Evolutionary conservation across 176 grass and related monocot species (phyloP).

Genomic region (Eragrostis curvula): DNA sequence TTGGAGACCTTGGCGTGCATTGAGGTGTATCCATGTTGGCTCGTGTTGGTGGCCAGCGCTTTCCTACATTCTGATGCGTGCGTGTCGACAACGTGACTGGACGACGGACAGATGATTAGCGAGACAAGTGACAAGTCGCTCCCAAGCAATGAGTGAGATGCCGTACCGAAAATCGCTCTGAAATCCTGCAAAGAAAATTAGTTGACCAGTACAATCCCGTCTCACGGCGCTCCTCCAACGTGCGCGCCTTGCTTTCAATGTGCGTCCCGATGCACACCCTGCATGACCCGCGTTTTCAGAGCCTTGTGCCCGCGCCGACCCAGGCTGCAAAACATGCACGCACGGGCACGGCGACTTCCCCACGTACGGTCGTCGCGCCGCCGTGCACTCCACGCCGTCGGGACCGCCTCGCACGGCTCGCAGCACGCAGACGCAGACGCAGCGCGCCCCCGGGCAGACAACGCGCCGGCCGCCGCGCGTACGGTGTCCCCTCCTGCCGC

Average conservation of each 20-base stretch:
- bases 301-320: not conserved
- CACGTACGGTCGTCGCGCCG: not conserved
- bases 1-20: not conserved
- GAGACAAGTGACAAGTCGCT: no score
- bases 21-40: not conserved
- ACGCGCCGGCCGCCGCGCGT: slow-evolving; percentile 35
- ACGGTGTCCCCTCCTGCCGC: slow-evolving; percentile 48
- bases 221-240: not conserved
- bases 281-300: not conserved
- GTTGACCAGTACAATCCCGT: not conserved
- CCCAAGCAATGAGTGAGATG: no score
- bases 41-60: not conserved
- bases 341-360: not conserved
- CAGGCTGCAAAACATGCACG: slow-evolving; percentile 12
- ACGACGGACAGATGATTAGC: no score
- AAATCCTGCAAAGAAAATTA: not conserved
- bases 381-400: slow-evolving; percentile 48
- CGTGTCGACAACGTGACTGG: no score
- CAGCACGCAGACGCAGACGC: no score
- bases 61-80: no score
- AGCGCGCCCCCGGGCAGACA: slow-evolving; percentile 8
- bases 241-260: not conserved
- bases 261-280: not conserved
- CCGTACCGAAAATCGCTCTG: not conserved
- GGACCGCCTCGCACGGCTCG: not conserved